These are phyloP conservation scores for Trametes sanguinea DNA, from an alignment of 768 basidiomycete species.

Conservation along the genomic window DNA sequence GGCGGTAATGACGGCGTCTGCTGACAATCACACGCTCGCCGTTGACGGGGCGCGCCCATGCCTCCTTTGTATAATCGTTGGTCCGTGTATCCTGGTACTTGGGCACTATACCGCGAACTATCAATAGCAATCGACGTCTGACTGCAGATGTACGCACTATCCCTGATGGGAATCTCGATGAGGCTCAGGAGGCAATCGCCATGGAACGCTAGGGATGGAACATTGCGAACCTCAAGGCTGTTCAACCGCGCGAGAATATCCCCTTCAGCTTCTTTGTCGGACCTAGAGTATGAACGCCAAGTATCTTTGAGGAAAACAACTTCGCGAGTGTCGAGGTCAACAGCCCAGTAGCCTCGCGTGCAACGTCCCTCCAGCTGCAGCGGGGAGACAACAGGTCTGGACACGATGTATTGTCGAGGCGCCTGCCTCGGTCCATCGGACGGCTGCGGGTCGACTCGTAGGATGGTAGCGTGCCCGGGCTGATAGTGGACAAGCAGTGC, in stretches of 20 bases:
- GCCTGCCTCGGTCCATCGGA: too few species aligned
- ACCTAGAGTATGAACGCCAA: background rate
- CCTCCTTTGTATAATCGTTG: background rate
- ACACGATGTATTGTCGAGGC: background rate
- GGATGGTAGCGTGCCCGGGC: background rate
- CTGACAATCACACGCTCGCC: background rate
- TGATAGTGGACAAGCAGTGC: slow-evolving; percentile 11
- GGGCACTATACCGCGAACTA: background rate
- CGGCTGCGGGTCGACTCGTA: background rate
- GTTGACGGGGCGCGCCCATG: background rate
- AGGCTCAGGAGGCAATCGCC: background rate
- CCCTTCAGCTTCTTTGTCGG: background rate
- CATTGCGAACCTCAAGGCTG: background rate
- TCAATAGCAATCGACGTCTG: too few species aligned
- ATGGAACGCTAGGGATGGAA: background rate
- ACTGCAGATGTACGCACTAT: too few species aligned
- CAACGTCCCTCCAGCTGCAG: background rate
- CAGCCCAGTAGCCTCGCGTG: slow-evolving; percentile 19
- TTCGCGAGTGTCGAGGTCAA: background rate
- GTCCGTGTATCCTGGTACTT: background rate
- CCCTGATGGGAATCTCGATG: too few species aligned
- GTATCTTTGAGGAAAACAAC: slow-evolving; percentile 17
- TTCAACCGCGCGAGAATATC: background rate
- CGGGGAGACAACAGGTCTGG: slow-evolving; percentile 9
- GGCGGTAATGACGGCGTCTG: background rate